phyloP scores from a whole-genome alignment of 306 rosid genomes.

The Cucumis melo region DNA sequence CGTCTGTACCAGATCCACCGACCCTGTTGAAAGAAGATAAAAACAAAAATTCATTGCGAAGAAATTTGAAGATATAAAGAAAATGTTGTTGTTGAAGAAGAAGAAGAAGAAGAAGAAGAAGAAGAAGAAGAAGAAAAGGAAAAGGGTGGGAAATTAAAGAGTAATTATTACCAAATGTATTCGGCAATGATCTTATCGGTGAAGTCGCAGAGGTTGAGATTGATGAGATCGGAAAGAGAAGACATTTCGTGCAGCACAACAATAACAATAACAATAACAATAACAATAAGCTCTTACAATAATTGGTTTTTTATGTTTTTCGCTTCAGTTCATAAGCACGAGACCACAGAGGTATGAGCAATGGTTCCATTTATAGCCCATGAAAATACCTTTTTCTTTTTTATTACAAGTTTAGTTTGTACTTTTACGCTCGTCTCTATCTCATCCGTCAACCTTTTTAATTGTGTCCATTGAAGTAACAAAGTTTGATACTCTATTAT shows the following conservation, averaged over 20 bases:
- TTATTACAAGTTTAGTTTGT: too few relatives aligned
- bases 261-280: neutral
- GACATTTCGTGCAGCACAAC: constrained; percentile 11
- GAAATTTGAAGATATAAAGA: neutral
- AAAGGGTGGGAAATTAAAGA: too few relatives aligned
- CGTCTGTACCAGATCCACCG: constrained; percentile 59
- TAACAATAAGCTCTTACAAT: neutral
- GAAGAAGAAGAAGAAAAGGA: neutral
- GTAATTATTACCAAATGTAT: constrained; percentile 21
- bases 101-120: neutral
- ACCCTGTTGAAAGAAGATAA: constrained; percentile 23
- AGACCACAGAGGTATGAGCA: too few relatives aligned
- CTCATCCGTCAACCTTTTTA: too few relatives aligned
- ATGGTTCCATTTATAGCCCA: neutral
- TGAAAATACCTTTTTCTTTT: too few relatives aligned
- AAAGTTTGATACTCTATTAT: too few relatives aligned
- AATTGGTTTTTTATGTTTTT: neutral
- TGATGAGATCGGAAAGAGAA: constrained; percentile 28
- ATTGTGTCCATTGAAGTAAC: too few relatives aligned
- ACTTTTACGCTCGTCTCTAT: too few relatives aligned
- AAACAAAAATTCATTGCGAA: too few relatives aligned
- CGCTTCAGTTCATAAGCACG: neutral
- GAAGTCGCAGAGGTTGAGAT: constrained; percentile 24
- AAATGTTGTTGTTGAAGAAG: neutral
- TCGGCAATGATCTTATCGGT: constrained; percentile 32